Percentiles rank a stretch among this genome's conserved stretches.
Evolutionary conservation across 2,329 filamentous ascomycete species (phyloP).

Genomic region (Microthyrium microscopicum): DNA sequence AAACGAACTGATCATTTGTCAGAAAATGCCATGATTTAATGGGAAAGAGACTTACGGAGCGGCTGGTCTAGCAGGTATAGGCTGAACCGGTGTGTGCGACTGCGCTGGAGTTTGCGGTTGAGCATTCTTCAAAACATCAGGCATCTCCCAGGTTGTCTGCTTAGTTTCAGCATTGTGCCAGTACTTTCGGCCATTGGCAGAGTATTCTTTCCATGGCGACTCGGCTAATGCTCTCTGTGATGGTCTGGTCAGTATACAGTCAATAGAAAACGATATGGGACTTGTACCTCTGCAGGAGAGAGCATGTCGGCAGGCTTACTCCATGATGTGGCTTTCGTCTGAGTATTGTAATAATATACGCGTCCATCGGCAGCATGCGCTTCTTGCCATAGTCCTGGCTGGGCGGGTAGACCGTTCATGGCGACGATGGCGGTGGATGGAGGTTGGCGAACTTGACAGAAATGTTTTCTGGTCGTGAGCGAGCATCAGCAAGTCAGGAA

Average conservation of each 20-base stretch:
- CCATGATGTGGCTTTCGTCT: conserved; percentile 85
- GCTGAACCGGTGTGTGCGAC: background rate
- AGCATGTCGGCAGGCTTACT: conserved; percentile 82
- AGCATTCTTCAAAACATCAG: conserved; percentile 62
- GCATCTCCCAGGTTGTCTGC: conserved; percentile 90
- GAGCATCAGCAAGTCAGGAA: too few relatives aligned
- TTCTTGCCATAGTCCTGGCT: conserved; percentile 56
- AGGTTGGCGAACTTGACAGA: too few relatives aligned
- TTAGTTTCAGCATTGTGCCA: conserved; percentile 87
- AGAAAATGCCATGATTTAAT: background rate
- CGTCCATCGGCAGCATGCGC: conserved; percentile 67
- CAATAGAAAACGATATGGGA: background rate
- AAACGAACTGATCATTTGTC: conserved; percentile 24
- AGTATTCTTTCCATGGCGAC: conserved; percentile 88
- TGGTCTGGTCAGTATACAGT: conserved; percentile 5
- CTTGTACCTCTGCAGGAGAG: conserved; percentile 57
- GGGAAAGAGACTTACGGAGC: conserved; percentile 25
- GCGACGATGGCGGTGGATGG: conserved; percentile 6
- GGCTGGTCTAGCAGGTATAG: conserved; percentile 23
- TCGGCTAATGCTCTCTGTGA: conserved; percentile 58
- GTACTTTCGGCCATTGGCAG: conserved; percentile 74
- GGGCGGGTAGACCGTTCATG: conserved; percentile 10
- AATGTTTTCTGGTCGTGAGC: too few relatives aligned
- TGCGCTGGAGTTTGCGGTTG: conserved; percentile 37
- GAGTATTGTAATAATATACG: conserved; percentile 77